A percentile compares a stretch with the other conserved stretches of the same genome.
Conservation (phyloP, 345 rosid species). For the Camelina neglecta region DNA sequence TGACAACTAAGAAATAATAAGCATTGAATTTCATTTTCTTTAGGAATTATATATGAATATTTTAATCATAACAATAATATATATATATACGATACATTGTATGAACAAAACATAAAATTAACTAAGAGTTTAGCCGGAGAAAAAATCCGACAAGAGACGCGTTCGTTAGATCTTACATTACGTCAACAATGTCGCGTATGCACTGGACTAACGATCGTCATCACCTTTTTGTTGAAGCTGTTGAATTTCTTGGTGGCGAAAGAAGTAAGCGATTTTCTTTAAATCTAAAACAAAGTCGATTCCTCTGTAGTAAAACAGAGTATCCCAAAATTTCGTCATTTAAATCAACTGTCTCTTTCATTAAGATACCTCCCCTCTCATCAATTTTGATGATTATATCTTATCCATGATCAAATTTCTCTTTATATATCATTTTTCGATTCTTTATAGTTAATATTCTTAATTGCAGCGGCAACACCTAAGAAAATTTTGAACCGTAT, state of each 20-base stretch:
- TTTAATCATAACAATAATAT: background rate
- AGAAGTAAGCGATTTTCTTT: constrained; percentile 48
- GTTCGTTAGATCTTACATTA: constrained; percentile 51
- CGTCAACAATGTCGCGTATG: constrained; percentile 60
- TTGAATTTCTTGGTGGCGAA: constrained; percentile 67
- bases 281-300: background rate
- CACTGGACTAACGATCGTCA: constrained; percentile 73
- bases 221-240: constrained; percentile 56
- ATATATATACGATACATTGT: background rate
- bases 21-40: background rate
- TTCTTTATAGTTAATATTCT: background rate
- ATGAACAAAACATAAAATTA: background rate
- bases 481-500: constrained; percentile 48
- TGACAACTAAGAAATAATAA: background rate
- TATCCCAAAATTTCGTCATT: background rate
- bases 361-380: background rate
- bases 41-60: background rate
- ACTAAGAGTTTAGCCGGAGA: background rate
- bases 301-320: background rate
- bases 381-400: background rate
- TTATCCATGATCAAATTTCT: background rate
- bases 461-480: constrained; percentile 64
- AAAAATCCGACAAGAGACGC: background rate
- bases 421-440: background rate
- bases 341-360: background rate